Base-by-base conservation (phyloP, 352 stramenopile genomes). In the Pythium diclinum region DNA sequence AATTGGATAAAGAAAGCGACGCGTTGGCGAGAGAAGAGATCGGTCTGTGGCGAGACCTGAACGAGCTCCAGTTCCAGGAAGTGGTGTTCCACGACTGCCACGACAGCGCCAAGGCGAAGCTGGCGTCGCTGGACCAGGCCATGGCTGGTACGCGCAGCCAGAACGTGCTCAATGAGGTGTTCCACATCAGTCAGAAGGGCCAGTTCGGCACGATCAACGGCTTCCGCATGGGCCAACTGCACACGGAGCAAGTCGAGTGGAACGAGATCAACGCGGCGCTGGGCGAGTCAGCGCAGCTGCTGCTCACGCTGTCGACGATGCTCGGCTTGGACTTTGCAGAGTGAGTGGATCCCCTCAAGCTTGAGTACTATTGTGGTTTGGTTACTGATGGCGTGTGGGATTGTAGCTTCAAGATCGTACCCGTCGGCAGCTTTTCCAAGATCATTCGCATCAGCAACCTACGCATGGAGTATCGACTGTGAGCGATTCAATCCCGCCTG, bases 181-280 rank as follows among this genome's bases (percentile, higher is more conserved):
- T 95, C 54, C 65, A 74, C 40, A 95, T 96, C 62, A 73, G 79
- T 9, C 76, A 90, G 57, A 82, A 75, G 49, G 88, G 87, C 7
- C 71, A 69, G 13, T 93, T 94, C 65, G 88, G 82, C 21, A 94
- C 81, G 25, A 93, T 96, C 66, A 96, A 95, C 57, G 77, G 79
- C 16, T 95, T 96, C 63, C 77, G 85, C 19, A 73, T 96, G 64
- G 88, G 88, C 3, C 82, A 88, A 49, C 66, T 87, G 46, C 59
- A 77, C 1, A 76, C 68, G 0, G 68, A 76, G 13, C 70, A 85
- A 6, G 72, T 93, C 33, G 88, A 96, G 57, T 96, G 88, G 88
- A 91, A 95, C 61, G 88, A 96, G 62, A 94, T 94, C 68, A 96
- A 96, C 30, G 83, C 88, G 25, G 88, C 75, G 6, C 79, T 92